Percentiles rank a stretch among this genome's conserved stretches.
phyloP scores from a whole-genome alignment of 441 rosid species.

The Bruguiera hainesii region DNA sequence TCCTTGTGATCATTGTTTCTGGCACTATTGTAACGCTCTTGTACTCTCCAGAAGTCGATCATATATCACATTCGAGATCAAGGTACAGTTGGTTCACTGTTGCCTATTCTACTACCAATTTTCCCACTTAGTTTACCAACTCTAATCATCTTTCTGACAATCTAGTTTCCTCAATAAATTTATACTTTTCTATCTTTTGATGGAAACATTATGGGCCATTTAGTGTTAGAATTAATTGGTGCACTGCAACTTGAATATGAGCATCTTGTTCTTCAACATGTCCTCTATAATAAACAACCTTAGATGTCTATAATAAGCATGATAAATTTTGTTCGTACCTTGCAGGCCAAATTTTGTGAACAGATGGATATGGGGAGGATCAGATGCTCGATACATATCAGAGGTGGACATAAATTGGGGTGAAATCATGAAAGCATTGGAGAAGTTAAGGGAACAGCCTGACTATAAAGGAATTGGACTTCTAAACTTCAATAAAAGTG shows the following conservation, averaged over 20 bases:
- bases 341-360: constrained; percentile 34
- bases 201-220: background rate
- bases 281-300: too few species aligned
- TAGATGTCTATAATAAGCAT: background rate
- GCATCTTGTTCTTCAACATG: too few species aligned
- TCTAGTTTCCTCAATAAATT: background rate
- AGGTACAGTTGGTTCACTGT: constrained; percentile 29
- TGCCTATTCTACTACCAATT: background rate
- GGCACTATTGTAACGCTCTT: constrained; percentile 50
- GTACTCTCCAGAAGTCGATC: constrained; percentile 48
- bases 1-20: constrained; percentile 42
- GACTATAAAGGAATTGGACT: constrained; percentile 59
- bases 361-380: constrained; percentile 87
- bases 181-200: background rate
- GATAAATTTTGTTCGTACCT: background rate
- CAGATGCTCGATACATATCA: constrained; percentile 59
- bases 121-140: background rate
- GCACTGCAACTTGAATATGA: too few species aligned
- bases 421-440: constrained; percentile 45
- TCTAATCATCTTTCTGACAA: background rate
- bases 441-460: constrained; percentile 36
- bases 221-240: background rate
- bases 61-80: constrained; percentile 33
- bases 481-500: constrained; percentile 57
- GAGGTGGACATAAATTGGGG: constrained; percentile 55